These are phyloP conservation scores for Penicillium frequentans DNA, from an alignment of 2,329 filamentous ascomycete species.

Conservation along the genomic window DNA sequence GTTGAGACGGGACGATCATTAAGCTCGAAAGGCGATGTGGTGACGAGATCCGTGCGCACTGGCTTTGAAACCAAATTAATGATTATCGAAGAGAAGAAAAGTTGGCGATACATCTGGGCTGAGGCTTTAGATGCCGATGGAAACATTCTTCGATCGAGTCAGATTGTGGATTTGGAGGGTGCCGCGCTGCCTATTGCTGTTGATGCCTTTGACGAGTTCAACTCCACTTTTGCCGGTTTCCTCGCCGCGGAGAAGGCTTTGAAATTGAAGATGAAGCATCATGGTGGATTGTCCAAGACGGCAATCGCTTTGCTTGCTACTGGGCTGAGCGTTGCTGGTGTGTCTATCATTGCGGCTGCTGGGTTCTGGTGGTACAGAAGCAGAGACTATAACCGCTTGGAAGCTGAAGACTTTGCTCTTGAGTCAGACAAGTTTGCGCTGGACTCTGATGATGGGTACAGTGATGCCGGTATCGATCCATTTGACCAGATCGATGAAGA, in stretches of 20 bases:
- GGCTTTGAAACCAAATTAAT: conserved; percentile 10
- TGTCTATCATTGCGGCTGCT: background rate
- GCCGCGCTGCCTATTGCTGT: background rate
- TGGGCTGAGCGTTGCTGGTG: background rate
- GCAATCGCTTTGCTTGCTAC: background rate
- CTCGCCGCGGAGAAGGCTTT: background rate
- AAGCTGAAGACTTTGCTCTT: conserved; percentile 6
- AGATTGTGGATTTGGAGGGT: conserved; percentile 3
- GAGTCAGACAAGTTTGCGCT: background rate
- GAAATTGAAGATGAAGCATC: background rate
- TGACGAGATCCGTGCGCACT: background rate
- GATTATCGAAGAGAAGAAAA: background rate
- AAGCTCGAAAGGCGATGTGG: background rate
- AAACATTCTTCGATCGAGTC: conserved; percentile 2
- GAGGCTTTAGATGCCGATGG: conserved; percentile 3
- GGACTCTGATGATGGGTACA: conserved; percentile 1
- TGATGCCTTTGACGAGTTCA: conserved; percentile 2
- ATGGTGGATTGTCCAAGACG: background rate
- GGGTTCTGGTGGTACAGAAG: conserved; percentile 1
- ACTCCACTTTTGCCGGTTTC: background rate
- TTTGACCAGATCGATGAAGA: background rate
- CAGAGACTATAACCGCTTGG: conserved; percentile 1
- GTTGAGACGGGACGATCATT: background rate
- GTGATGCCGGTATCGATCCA: background rate
- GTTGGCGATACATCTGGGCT: conserved; percentile 6